Base-by-base conservation (phyloP, 345 rosid species). In the Capsella bursapastoris region DNA sequence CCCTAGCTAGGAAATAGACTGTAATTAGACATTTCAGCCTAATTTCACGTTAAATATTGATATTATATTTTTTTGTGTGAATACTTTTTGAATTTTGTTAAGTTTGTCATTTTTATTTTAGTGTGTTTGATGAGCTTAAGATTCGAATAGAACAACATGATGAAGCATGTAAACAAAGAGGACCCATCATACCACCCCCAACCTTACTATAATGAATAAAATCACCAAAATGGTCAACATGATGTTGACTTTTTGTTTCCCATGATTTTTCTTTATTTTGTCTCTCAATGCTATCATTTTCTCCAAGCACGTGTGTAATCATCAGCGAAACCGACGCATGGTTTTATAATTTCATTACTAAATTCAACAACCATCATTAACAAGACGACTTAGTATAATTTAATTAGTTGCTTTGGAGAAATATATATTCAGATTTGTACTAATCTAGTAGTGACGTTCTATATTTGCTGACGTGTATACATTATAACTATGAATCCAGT, bases 251-350 rank as follows among this genome's bases (percentile, higher is more conserved):
- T 77, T 70, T 57, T 40, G 43, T 60, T 14, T 37, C 8, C 27
- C 43, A 63, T 45, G 16, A 57, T 71, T 12, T 65, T 60, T 27
- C 27, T 64, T 37, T 7, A 34, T 6, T 34, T 7, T 29, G 3
- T 34, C 25, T 57, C 40, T 49, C 63, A 49, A 57, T 44, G 56
- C 71, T 41, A 77, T 65, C 68, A 77, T 77, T 50, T 57, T 77
- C 68, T 11, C 50, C 15, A 7, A 77, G 78, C 91, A 82, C 91
- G 91, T 84, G 89, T 81, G 86, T 85, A 73, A 82, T 85, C 81
- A 85, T 78, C 50, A 71, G 72, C 38, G 47, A 71, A 29, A 77
- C 35, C 50, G 61, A 65, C 73, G 74, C 81, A 63, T 70, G 63
- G 35, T 32, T 51, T 78, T 75, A 40, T 61, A 16, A 0, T 6